Evolutionary conservation across 2,329 filamentous ascomycete genomes (phyloP), one percentile per base, ranked within the genome.

Genomic region (Diaporthe ampelina): DNA sequence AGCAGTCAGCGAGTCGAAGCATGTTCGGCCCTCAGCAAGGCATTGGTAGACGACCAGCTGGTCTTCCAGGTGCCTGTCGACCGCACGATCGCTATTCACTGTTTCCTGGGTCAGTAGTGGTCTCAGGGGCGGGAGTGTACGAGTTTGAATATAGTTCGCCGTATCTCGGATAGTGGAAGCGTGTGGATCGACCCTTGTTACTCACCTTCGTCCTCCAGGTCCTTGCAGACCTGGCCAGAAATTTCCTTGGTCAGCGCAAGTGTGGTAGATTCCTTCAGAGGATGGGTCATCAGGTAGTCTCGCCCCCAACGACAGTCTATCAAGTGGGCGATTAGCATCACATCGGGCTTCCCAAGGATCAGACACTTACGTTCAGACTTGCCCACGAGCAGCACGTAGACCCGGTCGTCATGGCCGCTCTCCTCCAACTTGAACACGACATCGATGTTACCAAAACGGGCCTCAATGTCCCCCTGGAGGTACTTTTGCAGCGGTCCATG

Each of bases 1-100:
- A 52, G 65, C 37, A n/a, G 35, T 15, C 45, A 71, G 17, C 13
- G 74, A 13, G 82, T 72, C 84, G 74, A 90, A 87, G 3, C 83
- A 86, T 17, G 90, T 89, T 67, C 79, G 82, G 0, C 88, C 90
- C n/a, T 86, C 83, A 1, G 89, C 88, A 9, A 92, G 82, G 4
- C 88, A 88, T 80, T 92, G 91, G 78, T 91, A 91, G 32, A 90
- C 83, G 7, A 92, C 82, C 35, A 92, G 78, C 80, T 92, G 91
- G 80, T 92, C 91, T 80, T 92, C 89, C 11, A 92, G 83, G 78
- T 88, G 86, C 76, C 88, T 84, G 76, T 92, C 91, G 5, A 90
- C 86, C 3, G 86, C 83, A 0, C 88, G 86, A 2, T 85, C 82
- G 1, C 82, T 78, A 11, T 79, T 79, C 0, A 88, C 35, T 48